Conservation (phyloP, 2,329 filamentous ascomycete genomes). For the Claviceps sp. region DNA sequence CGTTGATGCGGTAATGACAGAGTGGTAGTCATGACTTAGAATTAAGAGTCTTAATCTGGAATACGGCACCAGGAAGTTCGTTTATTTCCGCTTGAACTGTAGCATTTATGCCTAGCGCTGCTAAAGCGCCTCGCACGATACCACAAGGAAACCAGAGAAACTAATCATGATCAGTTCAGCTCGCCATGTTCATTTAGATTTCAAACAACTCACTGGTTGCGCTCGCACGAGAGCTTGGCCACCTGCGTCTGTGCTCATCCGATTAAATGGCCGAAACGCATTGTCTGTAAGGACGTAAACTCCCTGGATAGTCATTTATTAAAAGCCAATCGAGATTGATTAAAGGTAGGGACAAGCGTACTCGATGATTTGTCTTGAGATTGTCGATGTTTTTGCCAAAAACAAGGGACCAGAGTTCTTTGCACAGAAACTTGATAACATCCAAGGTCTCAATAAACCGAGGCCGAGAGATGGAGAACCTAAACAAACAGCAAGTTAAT, state of each 20-base stretch:
- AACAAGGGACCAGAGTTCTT: conserved; percentile 89
- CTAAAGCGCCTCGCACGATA: conserved; percentile 78
- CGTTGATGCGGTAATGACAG: neutral
- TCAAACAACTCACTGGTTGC: conserved; percentile 52
- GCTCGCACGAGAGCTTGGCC: conserved; percentile 61
- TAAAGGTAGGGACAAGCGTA: conserved; percentile 23
- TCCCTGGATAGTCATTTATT: conserved; percentile 39
- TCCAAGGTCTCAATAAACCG: conserved; percentile 87
- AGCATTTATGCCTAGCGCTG: conserved; percentile 80
- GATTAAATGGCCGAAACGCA: conserved; percentile 71
- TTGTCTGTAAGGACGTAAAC: conserved; percentile 95
- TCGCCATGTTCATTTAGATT: neutral
- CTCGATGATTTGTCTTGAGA: conserved; percentile 91
- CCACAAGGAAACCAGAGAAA: conserved; percentile 95
- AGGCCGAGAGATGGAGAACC: conserved; percentile 70
- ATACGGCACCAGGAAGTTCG: conserved; percentile 78
- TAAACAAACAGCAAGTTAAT: conserved; percentile 18
- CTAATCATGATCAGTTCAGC: conserved; percentile 26
- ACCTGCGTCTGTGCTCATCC: conserved; percentile 75
- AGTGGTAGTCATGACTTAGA: conserved; percentile 40
- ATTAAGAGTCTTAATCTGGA: conserved; percentile 82
- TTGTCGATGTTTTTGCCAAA: conserved; percentile 98
- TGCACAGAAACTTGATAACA: conserved; percentile 96
- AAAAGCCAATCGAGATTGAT: neutral
- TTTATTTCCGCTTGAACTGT: conserved; percentile 83